Percentiles rank a stretch among this genome's conserved stretches.
These are phyloP conservation scores for Beauveria sp. DNA, from an alignment of 2,329 filamentous ascomycete species.

Conservation along the genomic window DNA sequence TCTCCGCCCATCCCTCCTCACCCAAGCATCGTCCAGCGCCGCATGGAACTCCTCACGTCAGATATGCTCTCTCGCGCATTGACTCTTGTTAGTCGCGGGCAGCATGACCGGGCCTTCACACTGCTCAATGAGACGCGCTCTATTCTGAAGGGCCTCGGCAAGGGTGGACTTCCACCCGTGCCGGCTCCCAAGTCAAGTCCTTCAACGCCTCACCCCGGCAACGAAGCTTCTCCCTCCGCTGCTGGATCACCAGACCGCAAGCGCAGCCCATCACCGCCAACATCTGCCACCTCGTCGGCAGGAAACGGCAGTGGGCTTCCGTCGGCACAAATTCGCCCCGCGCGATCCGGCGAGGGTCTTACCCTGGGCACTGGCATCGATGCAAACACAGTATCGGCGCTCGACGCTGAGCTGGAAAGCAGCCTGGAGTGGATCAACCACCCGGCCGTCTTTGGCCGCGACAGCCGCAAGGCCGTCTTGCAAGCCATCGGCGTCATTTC, in stretches of 20 bases:
- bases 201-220: conserved; percentile 40
- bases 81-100: conserved; percentile 81
- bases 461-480: conserved; percentile 89
- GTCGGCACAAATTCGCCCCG: conserved; percentile 37
- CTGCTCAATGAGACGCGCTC: conserved; percentile 88
- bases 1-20: conserved; percentile 87
- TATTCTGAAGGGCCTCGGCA: conserved; percentile 91
- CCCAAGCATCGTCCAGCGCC: conserved; percentile 86
- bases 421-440: conserved; percentile 97
- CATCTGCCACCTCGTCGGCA: conserved; percentile 37
- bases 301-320: conserved; percentile 30
- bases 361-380: conserved; percentile 71
- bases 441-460: conserved; percentile 86
- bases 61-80: conserved; percentile 94
- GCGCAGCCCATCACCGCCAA: conserved; percentile 46
- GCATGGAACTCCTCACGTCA: conserved; percentile 95
- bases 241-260: conserved; percentile 46
- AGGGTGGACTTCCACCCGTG: conserved; percentile 86
- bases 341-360: conserved; percentile 50
- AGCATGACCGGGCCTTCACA: conserved; percentile 90
- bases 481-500: conserved; percentile 96
- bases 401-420: conserved; percentile 85
- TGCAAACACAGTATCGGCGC: conserved; percentile 67
- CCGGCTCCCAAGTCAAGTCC: conserved; percentile 44
- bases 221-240: conserved; percentile 36